A percentile compares a stretch with the other conserved stretches of the same genome.
These are phyloP conservation scores for Aegilops tauschii DNA, from an alignment of 176 grass and related monocot species.

Conservation along the genomic window DNA sequence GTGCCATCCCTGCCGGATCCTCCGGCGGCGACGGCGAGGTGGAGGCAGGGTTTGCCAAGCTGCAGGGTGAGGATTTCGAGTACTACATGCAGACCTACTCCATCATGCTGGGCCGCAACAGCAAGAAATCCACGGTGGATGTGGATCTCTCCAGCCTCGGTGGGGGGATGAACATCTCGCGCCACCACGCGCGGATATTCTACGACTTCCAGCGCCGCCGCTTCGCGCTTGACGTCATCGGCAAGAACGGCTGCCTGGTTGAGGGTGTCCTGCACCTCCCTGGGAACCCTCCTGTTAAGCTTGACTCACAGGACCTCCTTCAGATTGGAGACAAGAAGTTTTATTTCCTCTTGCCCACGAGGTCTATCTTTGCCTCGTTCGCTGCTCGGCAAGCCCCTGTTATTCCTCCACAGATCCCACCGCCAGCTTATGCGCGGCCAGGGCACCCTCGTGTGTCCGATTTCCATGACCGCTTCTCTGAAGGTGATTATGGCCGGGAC, in stretches of 20 bases:
- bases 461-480: conserved; percentile 47
- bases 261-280: conserved; percentile 83
- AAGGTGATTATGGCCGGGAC: conserved; percentile 48
- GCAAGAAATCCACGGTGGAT: conserved; percentile 83
- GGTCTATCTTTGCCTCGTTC: conserved; percentile 71
- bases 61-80: conserved; percentile 94
- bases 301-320: conserved; percentile 85
- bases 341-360: conserved; percentile 77
- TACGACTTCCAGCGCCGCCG: conserved; percentile 87
- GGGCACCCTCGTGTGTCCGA: conserved; percentile 46
- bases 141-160: conserved; percentile 84
- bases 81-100: conserved; percentile 99
- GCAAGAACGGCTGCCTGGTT: conserved; percentile 85
- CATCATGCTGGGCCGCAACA: conserved; percentile 87
- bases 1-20: conserved; percentile 26
- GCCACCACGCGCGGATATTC: conserved; percentile 85
- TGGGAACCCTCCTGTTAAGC: conserved; percentile 68
- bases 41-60: conserved; percentile 86
- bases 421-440: conserved; percentile 27
- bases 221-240: conserved; percentile 87
- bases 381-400: conserved; percentile 37
- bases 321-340: conserved; percentile 96
- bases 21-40: conserved; percentile 37
- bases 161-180: conserved; percentile 88
- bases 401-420: conserved; percentile 30